Base-by-base conservation (phyloP, 2,329 filamentous ascomycete species). In the Tolypocladium cylindrosporum region DNA sequence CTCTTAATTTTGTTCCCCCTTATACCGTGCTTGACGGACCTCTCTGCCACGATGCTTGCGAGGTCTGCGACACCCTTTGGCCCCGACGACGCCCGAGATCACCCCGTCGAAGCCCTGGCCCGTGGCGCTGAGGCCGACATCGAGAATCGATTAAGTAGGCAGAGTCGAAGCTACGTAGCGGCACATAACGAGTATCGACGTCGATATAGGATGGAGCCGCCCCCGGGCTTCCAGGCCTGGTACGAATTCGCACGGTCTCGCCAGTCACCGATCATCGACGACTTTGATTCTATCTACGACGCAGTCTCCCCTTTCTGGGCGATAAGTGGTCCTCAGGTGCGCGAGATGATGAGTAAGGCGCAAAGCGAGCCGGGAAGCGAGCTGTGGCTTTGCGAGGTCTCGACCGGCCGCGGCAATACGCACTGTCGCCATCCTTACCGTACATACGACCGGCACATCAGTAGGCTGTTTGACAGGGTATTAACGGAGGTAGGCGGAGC, bases 161-260 rank as follows among this genome's bases (percentile, higher is more conserved):
- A 80, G 55, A 79, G 77, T 0, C 63, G 57, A 19, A 74, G 60
- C 0, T 71, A 69, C 19, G 27, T 61, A 1, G 69, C 64, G 0
- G 78, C 76, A 0, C 55, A 64, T 0, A 55, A 53, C 0, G 76
- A 80, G 59, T 82, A 82, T 56, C 67, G 60, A 11, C 70, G 70
- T 3, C 70, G 77, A 27, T 80, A 81, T 57, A 61, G 59, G 0
- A 63, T 72, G 1, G 68, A 75, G 1, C 79, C 78, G 0, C 79
- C 79, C 0, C 66, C 68, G 0, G 78, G 79, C 0, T 81, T 81
- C 36, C 65, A 74, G 1, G 65, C 61, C 3, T 82, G 79, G 79
- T 77, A 71, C 27, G 61, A 70, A 0, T 80, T 72, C 54, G 77
- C 78, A 0, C 53, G 62, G 1, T 61, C 62, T 0, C 65, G 76